Percentiles rank a stretch among this genome's conserved stretches.
Conservation (phyloP, 2,329 filamentous ascomycete species). For the Hawksworthiomyces lignivorus region DNA sequence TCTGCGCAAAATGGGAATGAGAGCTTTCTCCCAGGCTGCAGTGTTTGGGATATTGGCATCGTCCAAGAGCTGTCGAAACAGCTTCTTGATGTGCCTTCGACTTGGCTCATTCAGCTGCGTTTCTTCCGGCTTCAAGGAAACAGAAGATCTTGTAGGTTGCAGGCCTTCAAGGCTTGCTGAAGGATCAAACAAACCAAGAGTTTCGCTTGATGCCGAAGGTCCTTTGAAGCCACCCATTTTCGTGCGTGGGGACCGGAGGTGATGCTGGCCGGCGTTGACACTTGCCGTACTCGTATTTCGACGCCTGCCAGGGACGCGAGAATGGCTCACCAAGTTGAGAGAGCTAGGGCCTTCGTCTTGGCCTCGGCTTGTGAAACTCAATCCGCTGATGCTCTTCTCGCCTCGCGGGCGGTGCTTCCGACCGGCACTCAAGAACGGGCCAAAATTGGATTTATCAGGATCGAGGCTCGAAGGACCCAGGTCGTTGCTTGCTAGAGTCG, state of each 20-base stretch:
- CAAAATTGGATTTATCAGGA: conserved; percentile 65
- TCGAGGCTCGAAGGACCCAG: conserved; percentile 60
- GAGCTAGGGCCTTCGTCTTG: conserved; percentile 55
- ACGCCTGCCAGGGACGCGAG: conserved; percentile 55
- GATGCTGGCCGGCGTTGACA: conserved; percentile 45
- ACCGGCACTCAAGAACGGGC: conserved; percentile 62
- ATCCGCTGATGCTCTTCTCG: conserved; percentile 66
- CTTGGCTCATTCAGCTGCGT: conserved; percentile 83
- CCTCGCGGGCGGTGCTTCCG: conserved; percentile 70
- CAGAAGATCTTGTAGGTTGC: conserved; percentile 29
- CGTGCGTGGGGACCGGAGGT: conserved; percentile 65
- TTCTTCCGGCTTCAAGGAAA: conserved; percentile 51
- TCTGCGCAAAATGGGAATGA: conserved; percentile 82
- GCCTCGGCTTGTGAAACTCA: conserved; percentile 63
- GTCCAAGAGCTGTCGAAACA: conserved; percentile 74
- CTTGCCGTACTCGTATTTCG: conserved; percentile 82
- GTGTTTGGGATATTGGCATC: conserved; percentile 68
- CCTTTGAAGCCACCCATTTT: conserved; percentile 51
- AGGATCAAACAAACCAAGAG: conserved; percentile 39
- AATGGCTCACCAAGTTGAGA: conserved; percentile 48
- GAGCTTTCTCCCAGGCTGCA: conserved; percentile 77
- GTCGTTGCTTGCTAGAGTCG: conserved; percentile 61
- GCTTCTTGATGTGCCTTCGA: conserved; percentile 75
- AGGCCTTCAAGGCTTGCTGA: conserved; percentile 33
- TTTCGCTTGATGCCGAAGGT: conserved; percentile 43